Percentiles rank a stretch among this genome's conserved stretches.
Conservation (phyloP, 2,329 filamentous ascomycete species). For the Tympanopsis confertula region DNA sequence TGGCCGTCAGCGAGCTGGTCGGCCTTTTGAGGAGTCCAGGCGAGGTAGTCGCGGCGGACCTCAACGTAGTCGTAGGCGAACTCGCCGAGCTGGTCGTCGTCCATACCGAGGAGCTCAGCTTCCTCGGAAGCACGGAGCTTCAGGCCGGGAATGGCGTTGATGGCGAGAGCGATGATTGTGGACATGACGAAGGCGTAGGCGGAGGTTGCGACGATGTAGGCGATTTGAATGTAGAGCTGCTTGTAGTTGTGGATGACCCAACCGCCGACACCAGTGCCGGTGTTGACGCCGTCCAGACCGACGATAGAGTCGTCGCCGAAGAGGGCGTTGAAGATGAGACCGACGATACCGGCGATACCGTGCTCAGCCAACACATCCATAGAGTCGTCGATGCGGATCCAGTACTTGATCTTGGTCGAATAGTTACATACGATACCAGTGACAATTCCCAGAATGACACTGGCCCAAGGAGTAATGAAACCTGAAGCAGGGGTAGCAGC, state of each 20-base stretch:
- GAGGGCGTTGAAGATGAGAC: conserved; percentile 62
- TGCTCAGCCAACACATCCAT: conserved; percentile 66
- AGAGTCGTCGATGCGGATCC: conserved; percentile 53
- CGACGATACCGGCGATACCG: conserved; percentile 57
- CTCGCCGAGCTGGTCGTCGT: conserved; percentile 81
- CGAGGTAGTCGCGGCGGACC: conserved; percentile 76
- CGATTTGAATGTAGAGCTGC: conserved; percentile 69
- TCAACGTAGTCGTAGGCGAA: conserved; percentile 87
- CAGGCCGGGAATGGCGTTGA: conserved; percentile 67
- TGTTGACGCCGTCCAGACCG: conserved; percentile 68
- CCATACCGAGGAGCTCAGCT: conserved; percentile 77
- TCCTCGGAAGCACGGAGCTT: conserved; percentile 71
- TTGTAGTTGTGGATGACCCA: conserved; percentile 67
- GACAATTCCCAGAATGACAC: conserved; percentile 52
- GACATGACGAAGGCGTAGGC: conserved; percentile 65
- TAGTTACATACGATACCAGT: conserved; percentile 60
- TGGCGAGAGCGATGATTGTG: conserved; percentile 59
- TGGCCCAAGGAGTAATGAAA: conserved; percentile 57
- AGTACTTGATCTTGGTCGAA: conserved; percentile 51
- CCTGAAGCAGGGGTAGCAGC: conserved; percentile 60
- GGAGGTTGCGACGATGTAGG: conserved; percentile 57
- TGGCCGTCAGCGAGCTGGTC: conserved; percentile 49
- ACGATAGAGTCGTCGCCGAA: conserved; percentile 62
- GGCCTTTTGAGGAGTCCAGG: conserved; percentile 68
- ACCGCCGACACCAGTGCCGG: conserved; percentile 41